Evolutionary conservation across 371 early-diverging fungal genomes (phyloP).

Genomic region (Amoeboaphelidium occidentale): DNA sequence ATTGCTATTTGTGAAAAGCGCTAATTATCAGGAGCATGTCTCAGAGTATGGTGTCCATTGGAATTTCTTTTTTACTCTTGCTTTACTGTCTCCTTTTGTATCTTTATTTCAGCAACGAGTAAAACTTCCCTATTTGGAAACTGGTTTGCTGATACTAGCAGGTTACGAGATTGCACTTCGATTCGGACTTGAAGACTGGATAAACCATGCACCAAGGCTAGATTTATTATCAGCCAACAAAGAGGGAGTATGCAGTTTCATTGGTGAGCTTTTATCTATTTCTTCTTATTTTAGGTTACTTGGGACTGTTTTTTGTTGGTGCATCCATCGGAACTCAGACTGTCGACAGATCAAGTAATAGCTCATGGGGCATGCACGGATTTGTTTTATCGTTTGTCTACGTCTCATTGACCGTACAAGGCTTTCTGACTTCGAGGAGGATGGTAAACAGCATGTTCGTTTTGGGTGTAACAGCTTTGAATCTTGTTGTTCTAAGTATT

Average conservation of each 20-base stretch:
- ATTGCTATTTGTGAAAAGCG: slow-evolving; percentile 37
- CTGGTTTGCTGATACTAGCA: too few relatives aligned
- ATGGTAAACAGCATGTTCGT: too few relatives aligned
- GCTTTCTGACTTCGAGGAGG: too few relatives aligned
- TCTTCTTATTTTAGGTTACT: slow-evolving; percentile 30
- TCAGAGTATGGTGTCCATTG: slow-evolving; percentile 92
- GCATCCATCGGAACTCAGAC: slow-evolving; percentile 11
- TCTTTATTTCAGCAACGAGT: too few relatives aligned
- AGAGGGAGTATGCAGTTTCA: slow-evolving; percentile 66
- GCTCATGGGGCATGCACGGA: too few relatives aligned
- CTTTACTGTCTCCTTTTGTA: slow-evolving; percentile 42
- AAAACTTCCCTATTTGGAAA: too few relatives aligned
- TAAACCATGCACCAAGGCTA: slow-evolving; percentile 44
- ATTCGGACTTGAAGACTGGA: slow-evolving; percentile 36
- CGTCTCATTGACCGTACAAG: too few relatives aligned
- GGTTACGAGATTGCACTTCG: slow-evolving; percentile 1
- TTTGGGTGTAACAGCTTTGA: too few relatives aligned
- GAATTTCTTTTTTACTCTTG: slow-evolving; percentile 93
- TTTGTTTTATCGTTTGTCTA: too few relatives aligned
- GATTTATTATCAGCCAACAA: slow-evolving; percentile 60
- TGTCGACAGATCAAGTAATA: too few relatives aligned
- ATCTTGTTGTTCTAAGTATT: too few relatives aligned
- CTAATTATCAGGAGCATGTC: slow-evolving; percentile 75
- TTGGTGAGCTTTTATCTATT: slow-evolving; percentile 18
- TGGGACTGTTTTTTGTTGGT: slow-evolving; percentile 36